Evolutionary conservation across 495 filamentous ascomycete species (phyloP).

Genomic region (Mycothermus thermophilus): DNA sequence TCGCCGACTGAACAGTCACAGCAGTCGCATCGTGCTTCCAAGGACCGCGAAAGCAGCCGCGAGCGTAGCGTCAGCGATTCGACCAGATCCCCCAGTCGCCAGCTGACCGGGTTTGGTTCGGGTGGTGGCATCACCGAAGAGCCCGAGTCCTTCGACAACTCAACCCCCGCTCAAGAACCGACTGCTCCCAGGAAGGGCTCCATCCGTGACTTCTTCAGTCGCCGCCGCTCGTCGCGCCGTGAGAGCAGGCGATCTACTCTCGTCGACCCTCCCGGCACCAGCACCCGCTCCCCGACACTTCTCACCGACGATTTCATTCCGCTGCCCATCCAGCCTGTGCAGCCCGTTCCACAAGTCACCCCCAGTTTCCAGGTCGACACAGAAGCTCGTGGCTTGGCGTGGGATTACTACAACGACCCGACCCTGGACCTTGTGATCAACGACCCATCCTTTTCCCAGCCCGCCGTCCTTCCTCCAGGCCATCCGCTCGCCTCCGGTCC

Average conservation of each 20-base stretch:
- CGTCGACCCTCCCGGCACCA: constrained; percentile 8
- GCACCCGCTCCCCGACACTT: constrained; percentile 15
- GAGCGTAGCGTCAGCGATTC: no score
- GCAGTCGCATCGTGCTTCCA: no score
- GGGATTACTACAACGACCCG: constrained; percentile 21
- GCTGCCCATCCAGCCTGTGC: constrained; percentile 4
- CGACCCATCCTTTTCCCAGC: constrained; percentile 2
- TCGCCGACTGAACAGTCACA: no score
- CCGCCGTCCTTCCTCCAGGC: constrained; percentile 4
- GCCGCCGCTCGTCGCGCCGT: constrained; percentile 10
- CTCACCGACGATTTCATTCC: constrained; percentile 7
- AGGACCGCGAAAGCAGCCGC: no score
- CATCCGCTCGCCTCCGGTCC: constrained; percentile 4
- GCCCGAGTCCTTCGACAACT: constrained; percentile 15
- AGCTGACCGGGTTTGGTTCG: no score
- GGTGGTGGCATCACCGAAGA: constrained; percentile 23
- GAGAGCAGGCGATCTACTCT: constrained; percentile 18
- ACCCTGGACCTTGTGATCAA: constrained; percentile 6
- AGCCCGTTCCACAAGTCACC: no score
- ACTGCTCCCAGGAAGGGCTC: constrained; percentile 14
- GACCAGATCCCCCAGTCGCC: constrained; percentile 1
- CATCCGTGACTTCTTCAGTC: constrained; percentile 11
- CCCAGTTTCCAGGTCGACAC: constrained; percentile 14
- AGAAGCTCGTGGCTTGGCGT: constrained; percentile 16
- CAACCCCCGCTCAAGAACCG: constrained; percentile 5